These are phyloP conservation scores for Rosa multiflora DNA, from an alignment of 306 rosid species.

Conservation along the genomic window DNA sequence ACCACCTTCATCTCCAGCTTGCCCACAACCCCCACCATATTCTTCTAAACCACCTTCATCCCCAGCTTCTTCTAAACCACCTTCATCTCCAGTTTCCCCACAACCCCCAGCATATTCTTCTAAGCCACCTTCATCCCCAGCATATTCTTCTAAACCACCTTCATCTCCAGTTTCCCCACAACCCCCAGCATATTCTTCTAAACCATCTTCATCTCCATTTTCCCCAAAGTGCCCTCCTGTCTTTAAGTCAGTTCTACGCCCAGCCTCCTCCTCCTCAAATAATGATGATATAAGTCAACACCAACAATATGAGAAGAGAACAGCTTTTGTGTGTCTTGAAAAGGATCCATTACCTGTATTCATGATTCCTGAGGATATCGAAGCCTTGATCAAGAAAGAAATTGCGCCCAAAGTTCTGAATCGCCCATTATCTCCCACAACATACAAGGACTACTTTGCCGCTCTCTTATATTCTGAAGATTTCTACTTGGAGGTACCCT, in stretches of 20 bases:
- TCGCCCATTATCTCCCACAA: constrained; percentile 24
- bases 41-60: no score
- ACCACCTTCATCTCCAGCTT: no score
- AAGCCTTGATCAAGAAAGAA: constrained; percentile 30
- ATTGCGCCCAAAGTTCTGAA: constrained; percentile 30
- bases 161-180: no score
- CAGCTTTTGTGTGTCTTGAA: constrained; percentile 5
- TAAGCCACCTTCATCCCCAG: no score
- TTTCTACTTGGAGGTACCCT: constrained; percentile 31
- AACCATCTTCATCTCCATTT: no score
- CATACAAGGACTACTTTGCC: constrained; percentile 42
- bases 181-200: no score
- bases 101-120: no score
- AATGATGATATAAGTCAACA: neutral
- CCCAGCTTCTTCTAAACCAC: no score
- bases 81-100: no score
- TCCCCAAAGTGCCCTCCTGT: neutral
- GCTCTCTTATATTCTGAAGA: constrained; percentile 41
- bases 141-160: no score
- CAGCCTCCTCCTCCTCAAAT: neutral
- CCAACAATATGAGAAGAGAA: neutral
- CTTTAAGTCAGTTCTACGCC: constrained; percentile 1
- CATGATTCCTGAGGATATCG: constrained; percentile 25
- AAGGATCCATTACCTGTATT: constrained; percentile 18
- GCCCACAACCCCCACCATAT: no score